phyloP scores from a whole-genome alignment of 768 basidiomycete species.

The Lactifluus hygrophoroides region DNA sequence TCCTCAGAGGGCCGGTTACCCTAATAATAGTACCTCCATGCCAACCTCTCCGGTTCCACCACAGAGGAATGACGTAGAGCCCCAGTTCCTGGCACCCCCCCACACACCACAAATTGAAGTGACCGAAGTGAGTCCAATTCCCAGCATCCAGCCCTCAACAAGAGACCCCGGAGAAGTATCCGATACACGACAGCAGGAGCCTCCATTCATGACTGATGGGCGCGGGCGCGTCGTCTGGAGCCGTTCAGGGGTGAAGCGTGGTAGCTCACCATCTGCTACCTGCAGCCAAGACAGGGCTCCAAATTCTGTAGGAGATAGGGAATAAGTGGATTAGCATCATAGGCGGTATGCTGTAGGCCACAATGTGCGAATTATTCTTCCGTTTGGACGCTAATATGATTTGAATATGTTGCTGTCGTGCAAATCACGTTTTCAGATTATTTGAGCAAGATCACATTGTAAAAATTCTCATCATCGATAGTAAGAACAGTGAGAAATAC shows the following conservation, averaged over 20 bases:
- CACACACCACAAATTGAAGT: neutral
- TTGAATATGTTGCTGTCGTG: neutral
- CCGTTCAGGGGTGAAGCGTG: conserved; percentile 17
- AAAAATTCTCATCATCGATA: neutral
- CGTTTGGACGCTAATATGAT: neutral
- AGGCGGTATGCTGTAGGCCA: neutral
- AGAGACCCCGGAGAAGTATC: neutral
- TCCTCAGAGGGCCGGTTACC: neutral
- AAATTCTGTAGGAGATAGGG: neutral
- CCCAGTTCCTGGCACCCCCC: neutral
- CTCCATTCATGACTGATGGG: conserved; percentile 30
- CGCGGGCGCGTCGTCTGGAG: conserved; percentile 32
- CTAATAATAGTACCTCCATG: neutral
- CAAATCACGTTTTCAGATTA: neutral
- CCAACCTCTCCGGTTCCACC: neutral
- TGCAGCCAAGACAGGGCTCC: neutral
- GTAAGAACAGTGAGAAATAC: too few relatives aligned
- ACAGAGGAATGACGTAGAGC: neutral
- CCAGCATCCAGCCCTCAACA: neutral
- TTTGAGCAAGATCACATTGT: neutral
- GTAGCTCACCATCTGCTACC: neutral
- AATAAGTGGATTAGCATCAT: neutral
- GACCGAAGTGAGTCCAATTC: neutral
- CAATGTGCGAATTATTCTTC: neutral
- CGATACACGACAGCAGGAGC: conserved; percentile 17